Conservation (phyloP, 345 rosid species). For the Dipteronia dyeriana region DNA sequence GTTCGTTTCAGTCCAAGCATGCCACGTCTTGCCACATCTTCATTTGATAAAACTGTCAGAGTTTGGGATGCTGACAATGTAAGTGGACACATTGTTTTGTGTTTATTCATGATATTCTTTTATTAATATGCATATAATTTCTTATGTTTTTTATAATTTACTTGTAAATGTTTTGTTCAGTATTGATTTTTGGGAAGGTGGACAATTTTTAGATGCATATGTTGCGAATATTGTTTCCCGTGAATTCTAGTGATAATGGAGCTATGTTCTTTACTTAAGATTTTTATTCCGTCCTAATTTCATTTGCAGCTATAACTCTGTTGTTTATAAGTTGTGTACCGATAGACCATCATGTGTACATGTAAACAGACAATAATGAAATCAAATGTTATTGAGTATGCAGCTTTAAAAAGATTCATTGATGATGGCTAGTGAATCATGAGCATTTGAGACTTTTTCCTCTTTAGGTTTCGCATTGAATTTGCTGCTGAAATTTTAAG, state of each 20-base stretch:
- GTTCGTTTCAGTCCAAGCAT: conserved; percentile 93
- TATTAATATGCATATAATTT: not conserved
- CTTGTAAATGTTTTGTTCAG: conserved; percentile 11
- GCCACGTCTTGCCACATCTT: conserved; percentile 92
- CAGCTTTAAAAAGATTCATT: no score
- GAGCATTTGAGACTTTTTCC: no score
- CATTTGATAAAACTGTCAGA: conserved; percentile 94
- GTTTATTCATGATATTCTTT: conserved; percentile 13
- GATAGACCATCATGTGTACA: not conserved
- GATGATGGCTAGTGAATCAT: no score
- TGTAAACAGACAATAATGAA: not conserved
- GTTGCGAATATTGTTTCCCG: not conserved
- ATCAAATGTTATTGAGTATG: not conserved
- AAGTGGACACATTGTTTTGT: conserved; percentile 29
- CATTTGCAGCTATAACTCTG: not conserved
- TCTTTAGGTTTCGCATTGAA: no score
- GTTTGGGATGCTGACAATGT: conserved; percentile 99
- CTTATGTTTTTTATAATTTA: not conserved
- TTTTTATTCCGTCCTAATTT: not conserved
- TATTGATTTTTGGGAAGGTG: not conserved
- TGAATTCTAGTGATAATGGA: not conserved
- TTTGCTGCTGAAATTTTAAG: not conserved
- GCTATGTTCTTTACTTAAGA: not conserved
- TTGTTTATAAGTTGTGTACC: not conserved
- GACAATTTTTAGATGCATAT: not conserved